Evolutionary conservation across 2,329 filamentous ascomycete species (phyloP), one percentile per base, ranked within the genome.

Genomic region (Calonectria hawksworthii): DNA sequence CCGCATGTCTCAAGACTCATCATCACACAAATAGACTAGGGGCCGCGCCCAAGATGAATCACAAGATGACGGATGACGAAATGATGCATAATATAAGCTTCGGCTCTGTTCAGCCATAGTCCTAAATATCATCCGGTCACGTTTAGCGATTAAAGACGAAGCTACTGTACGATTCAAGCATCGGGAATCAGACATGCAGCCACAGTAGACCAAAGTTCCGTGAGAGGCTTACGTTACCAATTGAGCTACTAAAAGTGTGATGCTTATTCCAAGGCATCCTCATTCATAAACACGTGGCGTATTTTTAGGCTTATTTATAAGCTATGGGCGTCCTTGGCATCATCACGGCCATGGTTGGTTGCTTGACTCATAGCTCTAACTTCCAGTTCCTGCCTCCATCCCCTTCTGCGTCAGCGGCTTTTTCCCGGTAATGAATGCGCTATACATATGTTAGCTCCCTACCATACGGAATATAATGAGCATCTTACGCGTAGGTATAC

Each of bases 401-500:
- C 44, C 38, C 26, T 41, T 30, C 16, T 18, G 21, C 51, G 32
- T 32, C 4, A 65, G 6, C 4, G 70, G 63, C n/a, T 67, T 66
- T 21, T 11, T 51, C 30, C 70, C 70, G 26, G 70, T 72, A 4
- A 66, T 13, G 30, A 67, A 67, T 10, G 70, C 70, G 11, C 70
- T 72, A 14, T 3, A n/a, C 21, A 44, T 13, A 47, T 7, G 32
- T 16, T 3, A 61, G 28, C 23, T 41, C 11, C 23, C 3, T 7
- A 6, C 1, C 3, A 18, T 3, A 9, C 26, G 0, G 30, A 23
- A 36, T 1, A 4, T 28, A 14, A 38, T 3, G 9, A 10, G n/a
- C 21, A 1, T 69, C 80, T 76, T 51, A 79, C 79, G 75, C 56
- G n/a, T 75, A 80, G 1, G 78, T 80, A 47, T 80, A 80, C 7